A percentile compares a stretch with the other conserved stretches of the same genome.
Evolutionary conservation across 2,329 filamentous ascomycete genomes (phyloP).

Genomic region (Xylaria hypoxylon): DNA sequence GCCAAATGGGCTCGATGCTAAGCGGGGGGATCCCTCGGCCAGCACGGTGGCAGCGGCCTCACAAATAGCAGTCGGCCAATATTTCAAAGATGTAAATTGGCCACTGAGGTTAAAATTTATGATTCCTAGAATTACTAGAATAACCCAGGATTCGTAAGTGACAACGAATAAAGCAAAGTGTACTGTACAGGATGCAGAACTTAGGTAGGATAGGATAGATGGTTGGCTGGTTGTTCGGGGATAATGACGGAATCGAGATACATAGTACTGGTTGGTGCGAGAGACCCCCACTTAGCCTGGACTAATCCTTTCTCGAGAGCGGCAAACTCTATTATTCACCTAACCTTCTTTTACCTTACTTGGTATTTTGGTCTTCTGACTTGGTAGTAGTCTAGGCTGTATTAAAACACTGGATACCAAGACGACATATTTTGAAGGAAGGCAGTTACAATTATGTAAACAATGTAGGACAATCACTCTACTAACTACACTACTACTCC

Average conservation of each 20-base stretch:
- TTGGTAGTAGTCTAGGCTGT: neutral
- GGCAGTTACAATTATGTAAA: neutral
- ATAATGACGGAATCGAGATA: conserved; percentile 32
- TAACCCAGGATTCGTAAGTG: neutral
- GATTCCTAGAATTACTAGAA: neutral
- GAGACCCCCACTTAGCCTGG: conserved; percentile 6
- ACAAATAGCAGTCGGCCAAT: neutral
- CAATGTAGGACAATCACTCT: neutral
- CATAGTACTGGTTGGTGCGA: conserved; percentile 10
- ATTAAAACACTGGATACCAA: neutral
- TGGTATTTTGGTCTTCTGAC: neutral
- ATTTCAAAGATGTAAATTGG: neutral
- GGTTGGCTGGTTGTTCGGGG: conserved; percentile 9
- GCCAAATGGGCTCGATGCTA: conserved; percentile 8
- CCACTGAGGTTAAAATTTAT: neutral
- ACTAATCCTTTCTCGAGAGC: conserved; percentile 7
- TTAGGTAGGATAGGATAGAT: neutral
- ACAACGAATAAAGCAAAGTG: neutral
- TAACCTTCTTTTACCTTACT: neutral
- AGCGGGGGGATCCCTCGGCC: conserved; percentile 4
- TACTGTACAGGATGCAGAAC: neutral
- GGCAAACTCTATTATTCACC: conserved; percentile 11
- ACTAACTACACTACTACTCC: too few relatives aligned
- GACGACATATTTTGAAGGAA: neutral
- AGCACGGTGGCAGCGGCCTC: neutral